phyloP scores from a whole-genome alignment of 345 rosid species.

The Citrus glauca region DNA sequence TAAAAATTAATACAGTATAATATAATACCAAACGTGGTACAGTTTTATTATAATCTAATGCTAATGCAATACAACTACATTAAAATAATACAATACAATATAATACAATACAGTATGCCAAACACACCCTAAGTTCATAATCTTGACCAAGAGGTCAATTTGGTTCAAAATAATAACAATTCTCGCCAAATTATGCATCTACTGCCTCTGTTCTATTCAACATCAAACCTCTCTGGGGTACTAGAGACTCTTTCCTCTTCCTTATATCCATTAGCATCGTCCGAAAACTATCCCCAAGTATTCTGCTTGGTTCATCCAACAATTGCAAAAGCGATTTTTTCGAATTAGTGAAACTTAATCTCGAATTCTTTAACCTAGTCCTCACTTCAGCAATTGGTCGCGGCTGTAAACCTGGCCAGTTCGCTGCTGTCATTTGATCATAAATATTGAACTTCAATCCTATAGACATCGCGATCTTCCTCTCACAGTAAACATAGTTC shows the following conservation, averaged over 20 bases:
- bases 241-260: constrained; percentile 39
- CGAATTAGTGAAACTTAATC: background rate
- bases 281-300: constrained; percentile 50
- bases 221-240: constrained; percentile 54
- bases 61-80: too few relatives aligned
- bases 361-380: background rate
- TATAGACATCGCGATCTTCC: constrained; percentile 39
- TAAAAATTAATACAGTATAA: too few relatives aligned
- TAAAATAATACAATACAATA: too few relatives aligned
- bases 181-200: constrained; percentile 58
- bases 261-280: constrained; percentile 41
- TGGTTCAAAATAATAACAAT: constrained; percentile 40
- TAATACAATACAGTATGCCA: too few relatives aligned
- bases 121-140: too few relatives aligned
- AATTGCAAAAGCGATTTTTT: background rate
- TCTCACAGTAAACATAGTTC: background rate
- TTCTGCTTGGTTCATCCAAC: background rate
- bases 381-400: constrained; percentile 22
- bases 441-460: constrained; percentile 81
- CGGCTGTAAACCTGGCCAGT: constrained; percentile 32
- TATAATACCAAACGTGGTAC: too few relatives aligned
- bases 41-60: too few relatives aligned
- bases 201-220: constrained; percentile 34
- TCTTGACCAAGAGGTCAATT: constrained; percentile 55
- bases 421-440: constrained; percentile 32